Base-by-base conservation (phyloP, 1,284 basidiomycete genomes). In the Ganoderma resinaceum region DNA sequence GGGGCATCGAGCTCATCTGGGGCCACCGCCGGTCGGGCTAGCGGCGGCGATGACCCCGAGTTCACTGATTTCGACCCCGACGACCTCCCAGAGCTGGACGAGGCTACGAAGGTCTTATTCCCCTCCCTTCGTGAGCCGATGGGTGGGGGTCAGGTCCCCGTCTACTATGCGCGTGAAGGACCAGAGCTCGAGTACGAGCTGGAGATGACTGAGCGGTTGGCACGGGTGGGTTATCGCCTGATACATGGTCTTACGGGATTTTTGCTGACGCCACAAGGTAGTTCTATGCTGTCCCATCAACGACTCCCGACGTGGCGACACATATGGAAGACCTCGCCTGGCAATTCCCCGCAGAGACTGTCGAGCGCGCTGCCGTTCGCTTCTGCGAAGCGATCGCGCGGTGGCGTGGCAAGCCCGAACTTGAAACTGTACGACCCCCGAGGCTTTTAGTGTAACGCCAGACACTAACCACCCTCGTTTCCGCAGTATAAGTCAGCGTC, bases 311-410 rank as follows among this genome's bases (percentile, higher is more conserved):
- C 76, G 82, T 94, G 23, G 87, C 89, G 4, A 91, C 90, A 1
- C 93, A 95, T 72, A 89, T 95, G 86, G 91, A 93, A 75, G 89
- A 91, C 74, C 81, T 95, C 5, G 91, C 92, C 2, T 91, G 89
- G 86, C 87, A 89, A 72, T 95, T 90, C 76, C 91, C 93, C 37
- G 89, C 90, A 0, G 92, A 95, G 73, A 89, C 91, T n/a, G 86
- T 94, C 29, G 93, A 95, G 74, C 86, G 92, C 29, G 90, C 91
- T 29, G 87, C 91, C 0, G 83, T 94, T 3, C 82, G 92, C 62
- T 95, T 93, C 75, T 93, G 91, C 73, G 93, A 95, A 76, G 91
- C 91, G 31, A 84, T 94, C 58, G 87, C 91, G 1, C 86, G 86
- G 63, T 95, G 93, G 93, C 82, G 92, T 71, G 93, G 93, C 6